These are phyloP conservation scores for Diatrype stigma DNA, from an alignment of 2,329 filamentous ascomycete species.

Conservation along the genomic window DNA sequence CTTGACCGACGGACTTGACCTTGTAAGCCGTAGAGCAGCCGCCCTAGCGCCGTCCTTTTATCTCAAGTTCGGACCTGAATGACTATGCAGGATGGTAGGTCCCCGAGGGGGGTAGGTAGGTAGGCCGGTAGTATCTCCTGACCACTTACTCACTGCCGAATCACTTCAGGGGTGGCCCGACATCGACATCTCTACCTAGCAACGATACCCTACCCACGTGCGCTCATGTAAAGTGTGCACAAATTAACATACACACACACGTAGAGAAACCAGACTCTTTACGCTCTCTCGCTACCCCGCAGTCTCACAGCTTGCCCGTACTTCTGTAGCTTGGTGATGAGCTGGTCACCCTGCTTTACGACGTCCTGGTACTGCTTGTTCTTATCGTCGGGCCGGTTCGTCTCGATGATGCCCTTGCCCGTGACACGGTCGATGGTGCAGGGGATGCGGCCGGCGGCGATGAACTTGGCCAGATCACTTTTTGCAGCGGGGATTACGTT, in stretches of 20 bases:
- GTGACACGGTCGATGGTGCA: slow-evolving; percentile 98
- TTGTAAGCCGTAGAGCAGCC: background rate
- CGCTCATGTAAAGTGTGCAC: no score
- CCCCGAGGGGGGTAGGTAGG: no score
- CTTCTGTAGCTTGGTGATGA: slow-evolving; percentile 99
- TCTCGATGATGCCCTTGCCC: slow-evolving; percentile 95
- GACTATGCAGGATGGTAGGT: no score
- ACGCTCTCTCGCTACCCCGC: slow-evolving; percentile 90
- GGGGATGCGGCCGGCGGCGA: slow-evolving; percentile 86
- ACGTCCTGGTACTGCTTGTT: slow-evolving; percentile 99
- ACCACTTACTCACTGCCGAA: no score
- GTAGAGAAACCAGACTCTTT: slow-evolving; percentile 18
- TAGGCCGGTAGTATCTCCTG: no score
- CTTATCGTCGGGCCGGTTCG: slow-evolving; percentile 96
- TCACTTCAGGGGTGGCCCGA: background rate
- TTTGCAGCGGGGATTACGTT: slow-evolving; percentile 1
- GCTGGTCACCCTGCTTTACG: slow-evolving; percentile 92
- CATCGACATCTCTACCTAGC: no score
- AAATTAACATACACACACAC: no score
- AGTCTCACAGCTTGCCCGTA: slow-evolving; percentile 95
- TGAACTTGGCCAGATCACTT: slow-evolving; percentile 94
- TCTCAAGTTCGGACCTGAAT: no score
- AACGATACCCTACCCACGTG: no score
- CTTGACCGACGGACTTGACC: background rate
- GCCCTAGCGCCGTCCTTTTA: background rate